Evolutionary conservation across 2,329 filamentous ascomycete genomes (phyloP), one percentile per base, ranked within the genome.

Genomic region (Plenodomus tracheiphilus): DNA sequence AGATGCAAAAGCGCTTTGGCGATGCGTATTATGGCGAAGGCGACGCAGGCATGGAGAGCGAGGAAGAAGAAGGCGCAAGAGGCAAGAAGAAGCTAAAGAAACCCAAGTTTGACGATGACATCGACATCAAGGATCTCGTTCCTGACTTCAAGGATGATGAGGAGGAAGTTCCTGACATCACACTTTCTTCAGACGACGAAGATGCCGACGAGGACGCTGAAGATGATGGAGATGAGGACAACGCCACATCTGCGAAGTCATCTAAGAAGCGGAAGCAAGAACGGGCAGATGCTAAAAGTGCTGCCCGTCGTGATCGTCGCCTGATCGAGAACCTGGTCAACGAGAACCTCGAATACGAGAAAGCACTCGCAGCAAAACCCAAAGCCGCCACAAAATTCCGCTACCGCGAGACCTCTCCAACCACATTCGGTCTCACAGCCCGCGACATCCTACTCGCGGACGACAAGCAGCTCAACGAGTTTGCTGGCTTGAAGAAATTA

Each of bases 41-140:
- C 10, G 85, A 89, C 11, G 80, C 76, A 6, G 62, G 35, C 6
- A 56, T 52, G 1, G 69, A 65, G 10, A 61, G 56, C 22, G 68
- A 64, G 2, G 67, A 64, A 2, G 79, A 73, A 7, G 76, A 22
- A 3, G 48, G 67, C 41, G 60, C 52, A 18, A 67, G 66, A 46
- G 72, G 68, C 45, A 85, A 83, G 69, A 85, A 83, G 66, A 85
- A 84, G 58, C 75, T 82, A 9, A 91, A 89, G 79, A 96, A 96
- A 75, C 91, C 90, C 9, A 89, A 85, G 54, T 99, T 93, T 88
- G 90, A 97, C 63, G 91, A 97, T 65, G 94, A 99, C 69, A 97
- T 99, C 62, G 92, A 97, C 68, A 97, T 99, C 76, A 91, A 88
- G 53, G 93, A 96, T 70, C 81, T 97, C 42, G 77, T 96, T 21